Percentiles rank a stretch among this genome's conserved stretches.
Evolutionary conservation across 139 green algal species (phyloP).

Genomic region (Pleodorina starrii): DNA sequence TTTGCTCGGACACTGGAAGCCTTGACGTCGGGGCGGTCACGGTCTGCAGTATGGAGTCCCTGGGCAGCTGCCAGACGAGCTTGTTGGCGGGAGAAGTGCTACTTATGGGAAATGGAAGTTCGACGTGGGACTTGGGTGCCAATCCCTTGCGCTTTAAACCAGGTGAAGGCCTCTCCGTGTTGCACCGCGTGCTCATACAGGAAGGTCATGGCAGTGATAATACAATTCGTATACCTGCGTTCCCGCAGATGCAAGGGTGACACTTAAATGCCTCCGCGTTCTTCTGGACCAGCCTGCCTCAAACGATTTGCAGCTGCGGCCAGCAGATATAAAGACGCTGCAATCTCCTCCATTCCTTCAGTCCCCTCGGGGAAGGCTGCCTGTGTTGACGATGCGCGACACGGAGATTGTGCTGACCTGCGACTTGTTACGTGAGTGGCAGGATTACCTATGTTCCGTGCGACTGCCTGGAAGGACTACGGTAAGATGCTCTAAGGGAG

Average conservation of each 20-base stretch:
- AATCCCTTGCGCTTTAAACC: neutral
- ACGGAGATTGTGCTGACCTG: neutral
- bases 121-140: neutral
- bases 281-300: neutral
- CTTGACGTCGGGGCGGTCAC: neutral
- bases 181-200: no score
- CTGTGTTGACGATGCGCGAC: neutral
- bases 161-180: neutral
- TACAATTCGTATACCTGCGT: no score
- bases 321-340: neutral
- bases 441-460: neutral
- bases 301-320: neutral
- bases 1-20: neutral
- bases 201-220: no score
- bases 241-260: constrained; percentile 3
- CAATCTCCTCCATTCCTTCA: neutral
- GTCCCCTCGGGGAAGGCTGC: neutral
- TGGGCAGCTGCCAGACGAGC: neutral
- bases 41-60: neutral
- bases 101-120: neutral
- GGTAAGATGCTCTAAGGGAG: no score
- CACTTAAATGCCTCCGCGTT: constrained; percentile 5
- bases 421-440: neutral
- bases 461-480: neutral
- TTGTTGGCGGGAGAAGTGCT: neutral